Percentiles rank a stretch among this genome's conserved stretches.
phyloP scores from a whole-genome alignment of 163 green algal species.

The Trebouxia gelatinosa region DNA sequence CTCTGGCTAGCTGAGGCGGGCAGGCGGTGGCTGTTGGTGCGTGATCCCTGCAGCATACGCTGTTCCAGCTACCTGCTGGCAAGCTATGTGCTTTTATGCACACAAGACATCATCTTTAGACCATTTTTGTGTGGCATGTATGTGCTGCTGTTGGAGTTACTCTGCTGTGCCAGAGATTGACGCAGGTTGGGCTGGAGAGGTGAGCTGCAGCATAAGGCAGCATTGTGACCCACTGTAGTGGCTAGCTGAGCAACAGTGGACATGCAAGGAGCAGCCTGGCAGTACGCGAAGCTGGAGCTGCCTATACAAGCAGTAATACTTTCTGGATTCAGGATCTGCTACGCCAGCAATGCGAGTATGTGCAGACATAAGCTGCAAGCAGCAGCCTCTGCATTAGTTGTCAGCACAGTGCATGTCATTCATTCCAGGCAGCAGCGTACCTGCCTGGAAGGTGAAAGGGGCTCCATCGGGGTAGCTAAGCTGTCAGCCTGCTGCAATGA shows the following conservation, averaged over 20 bases:
- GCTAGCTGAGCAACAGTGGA: too few species aligned
- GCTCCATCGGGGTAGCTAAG: conserved; percentile 24
- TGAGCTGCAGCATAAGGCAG: too few species aligned
- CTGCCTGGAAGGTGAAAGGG: conserved; percentile 23
- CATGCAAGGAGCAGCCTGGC: neutral
- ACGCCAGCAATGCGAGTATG: too few species aligned
- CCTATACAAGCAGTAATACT: neutral
- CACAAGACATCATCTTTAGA: neutral
- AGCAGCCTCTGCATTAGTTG: too few species aligned
- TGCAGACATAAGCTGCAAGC: too few species aligned
- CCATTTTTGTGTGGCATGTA: neutral
- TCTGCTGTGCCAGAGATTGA: too few species aligned
- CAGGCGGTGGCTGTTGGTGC: neutral
- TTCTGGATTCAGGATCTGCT: too few species aligned
- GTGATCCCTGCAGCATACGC: neutral
- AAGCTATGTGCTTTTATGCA: neutral
- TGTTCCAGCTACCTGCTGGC: neutral
- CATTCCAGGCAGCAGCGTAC: neutral
- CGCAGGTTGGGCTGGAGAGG: too few species aligned
- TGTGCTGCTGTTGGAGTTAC: neutral
- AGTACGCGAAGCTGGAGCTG: neutral
- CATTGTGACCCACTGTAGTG: too few species aligned
- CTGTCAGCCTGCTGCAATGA: conserved; percentile 5
- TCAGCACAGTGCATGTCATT: too few species aligned
- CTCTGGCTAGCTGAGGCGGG: neutral